Base-by-base conservation (phyloP, 1,284 basidiomycete species). In the Macrocybe sp. region DNA sequence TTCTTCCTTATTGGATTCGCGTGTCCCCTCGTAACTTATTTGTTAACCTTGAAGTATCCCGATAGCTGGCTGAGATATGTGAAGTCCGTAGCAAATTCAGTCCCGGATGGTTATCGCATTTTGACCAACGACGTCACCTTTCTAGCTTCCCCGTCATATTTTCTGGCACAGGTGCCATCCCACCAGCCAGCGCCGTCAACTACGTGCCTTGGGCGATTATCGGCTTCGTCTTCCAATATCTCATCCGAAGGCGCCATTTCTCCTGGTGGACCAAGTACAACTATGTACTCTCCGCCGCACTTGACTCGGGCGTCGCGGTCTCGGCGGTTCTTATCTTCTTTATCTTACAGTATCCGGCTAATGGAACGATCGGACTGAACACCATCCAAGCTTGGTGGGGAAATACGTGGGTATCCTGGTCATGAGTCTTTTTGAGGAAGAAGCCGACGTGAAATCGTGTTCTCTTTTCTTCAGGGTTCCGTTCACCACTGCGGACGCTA, bases 301-400 rank as follows among this genome's bases (percentile, higher is more conserved):
- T 83, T 52, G 78, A 78, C 61, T 73, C 80, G 35, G 81, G 81
- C n/a, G 70, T 85, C 8, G 82, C 82, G 0, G 59, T 83, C 29
- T 65, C 73, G 10, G 67, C 74, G 4, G 68, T 86, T 41, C 51
- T 83, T 51, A 80, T 85, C 48, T 86, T 85, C 69, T 88, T 87
- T 71, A 64, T 64, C 47, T 66, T 89, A 39, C 79, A 86, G 60
- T 88, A 80, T 55, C 85, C 85, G 2, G 57, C 55, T 52, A 74
- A 83, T 50, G 81, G 80, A n/a, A 64, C 62, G 8, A 85, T 88
- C 54, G 83, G 84, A 22, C 22, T 54, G 31, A 63, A 69, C 41
- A 81, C 59, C 1, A 64, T 88, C 40, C 76, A 78, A 53, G 47
- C 47, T 2, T 89, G 85, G 86, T 89, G 85, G 86, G 86, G 86